Evolutionary conservation across 2,329 filamentous ascomycete species (phyloP), one percentile per base, ranked within the genome.

Genomic region (Diatrype stigma): DNA sequence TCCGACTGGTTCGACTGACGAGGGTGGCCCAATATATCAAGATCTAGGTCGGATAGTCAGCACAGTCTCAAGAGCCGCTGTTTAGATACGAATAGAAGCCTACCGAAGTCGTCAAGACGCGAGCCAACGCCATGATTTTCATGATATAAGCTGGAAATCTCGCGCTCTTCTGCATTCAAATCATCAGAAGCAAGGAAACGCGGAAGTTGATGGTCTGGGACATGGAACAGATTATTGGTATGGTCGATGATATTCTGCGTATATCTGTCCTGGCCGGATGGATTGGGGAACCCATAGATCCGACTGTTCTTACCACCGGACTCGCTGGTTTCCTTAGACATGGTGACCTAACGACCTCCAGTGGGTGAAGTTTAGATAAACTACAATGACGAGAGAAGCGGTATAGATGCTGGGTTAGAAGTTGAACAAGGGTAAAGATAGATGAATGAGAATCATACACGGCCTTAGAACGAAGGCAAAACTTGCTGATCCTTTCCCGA

Each of bases 221-320:
- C 50, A 6, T 56, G 54, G 44, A 63, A 61, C 6, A 62, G 52
- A 28, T 51, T 56, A 35, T 46, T 59, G 11, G 63, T 56, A 54
- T 67, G 58, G 8, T 60, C 53, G 38, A 65, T 62, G 28, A 66
- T 65, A 42, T 57, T 63, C 49, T 65, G 64, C 11, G 62, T 59
- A 52, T 64, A 57, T 48, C 55, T 58, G 47, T 66, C 63, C 30
- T 53, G 57, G 10, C 53, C 52, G 16, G 30, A 34, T 46, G 49
- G 47, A 28, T 49, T 51, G 21, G 56, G 44, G 42, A 54, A 60
- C 30, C 54, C 54, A 47, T 63, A 58, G 17, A 53, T 44, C 51
- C 53, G 57, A 46, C 49, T 35, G 14, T 45, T 52, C 28, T 48
- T 51, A 19, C 47, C 49, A 17, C 46, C 26, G n/a, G 47, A 19